Evolutionary conservation across 2,329 filamentous ascomycete genomes (phyloP).

Genomic region (Ophiostoma fasciatum): DNA sequence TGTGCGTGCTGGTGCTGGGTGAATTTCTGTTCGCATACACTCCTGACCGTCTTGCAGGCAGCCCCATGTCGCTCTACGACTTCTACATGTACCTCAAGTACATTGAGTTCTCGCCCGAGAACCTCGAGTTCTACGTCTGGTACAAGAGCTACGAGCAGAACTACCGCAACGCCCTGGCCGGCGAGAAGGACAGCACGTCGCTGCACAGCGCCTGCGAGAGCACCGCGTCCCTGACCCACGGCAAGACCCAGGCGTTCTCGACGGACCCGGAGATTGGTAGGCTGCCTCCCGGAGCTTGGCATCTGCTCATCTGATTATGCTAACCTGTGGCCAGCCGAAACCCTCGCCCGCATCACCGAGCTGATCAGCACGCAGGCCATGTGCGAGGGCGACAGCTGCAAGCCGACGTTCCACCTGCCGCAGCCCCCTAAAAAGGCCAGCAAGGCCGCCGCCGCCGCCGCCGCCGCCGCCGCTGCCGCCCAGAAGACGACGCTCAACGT

Average conservation of each 20-base stretch:
- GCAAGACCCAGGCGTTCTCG: constrained; percentile 3
- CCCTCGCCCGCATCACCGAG: constrained; percentile 17
- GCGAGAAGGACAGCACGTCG: constrained; percentile 16
- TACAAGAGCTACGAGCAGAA: constrained; percentile 28
- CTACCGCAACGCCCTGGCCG: constrained; percentile 9
- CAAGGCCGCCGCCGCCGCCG: background rate
- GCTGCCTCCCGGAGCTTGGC: no score
- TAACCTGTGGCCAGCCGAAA: constrained; percentile 18
- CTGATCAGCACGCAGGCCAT: constrained; percentile 18
- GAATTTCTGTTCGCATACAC: no score
- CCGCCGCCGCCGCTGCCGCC: background rate
- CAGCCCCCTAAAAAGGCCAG: constrained; percentile 1
- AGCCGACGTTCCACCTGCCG: constrained; percentile 7
- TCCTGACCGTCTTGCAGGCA: constrained; percentile 17
- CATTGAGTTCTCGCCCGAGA: constrained; percentile 33
- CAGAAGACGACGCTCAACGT: constrained; percentile 8
- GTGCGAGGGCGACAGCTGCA: constrained; percentile 13
- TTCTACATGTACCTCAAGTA: constrained; percentile 37
- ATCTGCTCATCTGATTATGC: no score
- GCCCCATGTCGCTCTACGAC: constrained; percentile 33
- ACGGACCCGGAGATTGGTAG: no score
- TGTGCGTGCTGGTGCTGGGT: constrained; percentile 23
- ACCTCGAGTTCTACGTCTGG: constrained; percentile 35
- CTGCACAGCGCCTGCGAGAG: constrained; percentile 16
- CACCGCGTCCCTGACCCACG: constrained; percentile 14